phyloP scores from a whole-genome alignment of 768 basidiomycete species.

The Boletus subparvulus region DNA sequence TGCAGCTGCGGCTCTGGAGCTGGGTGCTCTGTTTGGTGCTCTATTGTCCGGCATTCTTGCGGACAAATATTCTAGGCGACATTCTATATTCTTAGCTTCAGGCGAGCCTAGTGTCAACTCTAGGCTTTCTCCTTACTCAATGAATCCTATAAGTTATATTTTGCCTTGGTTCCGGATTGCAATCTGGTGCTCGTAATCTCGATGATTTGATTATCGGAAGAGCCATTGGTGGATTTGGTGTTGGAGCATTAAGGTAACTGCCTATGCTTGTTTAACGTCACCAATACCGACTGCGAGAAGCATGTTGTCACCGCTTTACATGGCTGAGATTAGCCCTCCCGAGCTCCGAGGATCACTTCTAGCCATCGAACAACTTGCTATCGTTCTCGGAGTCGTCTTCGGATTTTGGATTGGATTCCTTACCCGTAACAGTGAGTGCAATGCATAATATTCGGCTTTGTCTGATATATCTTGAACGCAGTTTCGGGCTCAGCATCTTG shows the following conservation, averaged over 20 bases:
- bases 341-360: slow-evolving; percentile 77
- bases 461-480: slow-evolving; percentile 22
- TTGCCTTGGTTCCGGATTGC: slow-evolving; percentile 68
- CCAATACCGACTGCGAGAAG: slow-evolving; percentile 35
- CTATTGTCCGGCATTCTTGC: slow-evolving; percentile 65
- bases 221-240: slow-evolving; percentile 74
- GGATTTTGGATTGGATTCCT: slow-evolving; percentile 83
- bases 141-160: slow-evolving; percentile 53
- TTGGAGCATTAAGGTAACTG: slow-evolving; percentile 67
- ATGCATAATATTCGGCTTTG: background rate
- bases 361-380: slow-evolving; percentile 77
- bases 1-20: slow-evolving; percentile 72
- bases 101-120: slow-evolving; percentile 39
- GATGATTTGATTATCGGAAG: slow-evolving; percentile 64
- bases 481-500: slow-evolving; percentile 67
- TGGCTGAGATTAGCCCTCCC: slow-evolving; percentile 82
- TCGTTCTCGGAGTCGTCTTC: slow-evolving; percentile 77
- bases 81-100: slow-evolving; percentile 67
- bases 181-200: slow-evolving; percentile 58
- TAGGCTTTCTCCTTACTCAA: background rate
- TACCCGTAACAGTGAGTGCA: slow-evolving; percentile 57
- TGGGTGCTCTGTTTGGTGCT: slow-evolving; percentile 78
- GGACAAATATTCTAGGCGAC: slow-evolving; percentile 64
- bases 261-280: slow-evolving; percentile 7
- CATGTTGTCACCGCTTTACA: slow-evolving; percentile 79